Conservation (phyloP, 352 stramenopile species). For the Blastocystis hominis region DNA sequence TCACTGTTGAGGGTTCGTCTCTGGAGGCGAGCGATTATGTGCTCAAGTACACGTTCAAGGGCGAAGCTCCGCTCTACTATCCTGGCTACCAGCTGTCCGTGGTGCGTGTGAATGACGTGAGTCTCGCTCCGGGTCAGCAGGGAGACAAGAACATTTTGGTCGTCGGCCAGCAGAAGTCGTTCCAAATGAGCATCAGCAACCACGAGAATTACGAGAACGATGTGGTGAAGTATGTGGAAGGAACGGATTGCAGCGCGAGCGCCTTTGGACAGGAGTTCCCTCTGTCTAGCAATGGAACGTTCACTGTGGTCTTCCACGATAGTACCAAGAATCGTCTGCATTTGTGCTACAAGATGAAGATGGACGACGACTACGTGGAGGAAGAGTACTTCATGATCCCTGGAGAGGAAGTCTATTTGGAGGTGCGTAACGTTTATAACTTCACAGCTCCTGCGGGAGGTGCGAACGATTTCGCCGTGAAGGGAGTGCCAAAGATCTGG, state of each 20-base stretch:
- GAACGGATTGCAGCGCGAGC: background rate
- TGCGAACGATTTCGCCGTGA: slow-evolving; percentile 32
- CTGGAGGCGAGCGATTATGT: slow-evolving; percentile 43
- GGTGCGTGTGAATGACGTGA: slow-evolving; percentile 15
- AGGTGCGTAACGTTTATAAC: slow-evolving; percentile 20
- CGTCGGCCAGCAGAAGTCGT: slow-evolving; percentile 30
- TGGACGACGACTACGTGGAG: background rate
- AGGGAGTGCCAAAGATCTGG: slow-evolving; percentile 44
- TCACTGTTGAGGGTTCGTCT: background rate
- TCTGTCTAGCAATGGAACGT: background rate
- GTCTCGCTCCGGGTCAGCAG: background rate
- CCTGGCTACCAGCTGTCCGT: slow-evolving; percentile 29
- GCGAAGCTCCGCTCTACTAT: background rate
- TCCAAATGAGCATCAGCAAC: slow-evolving; percentile 41
- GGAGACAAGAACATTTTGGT: slow-evolving; percentile 37
- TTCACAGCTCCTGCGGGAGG: background rate
- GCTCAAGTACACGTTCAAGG: slow-evolving; percentile 44
- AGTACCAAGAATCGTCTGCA: background rate
- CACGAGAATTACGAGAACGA: slow-evolving; percentile 11
- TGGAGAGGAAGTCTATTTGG: background rate
- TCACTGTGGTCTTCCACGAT: slow-evolving; percentile 40
- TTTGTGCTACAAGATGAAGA: slow-evolving; percentile 30
- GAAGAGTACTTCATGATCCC: slow-evolving; percentile 50
- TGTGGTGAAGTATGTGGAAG: slow-evolving; percentile 43
- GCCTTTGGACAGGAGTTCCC: background rate